A percentile compares a stretch with the other conserved stretches of the same genome.
These are phyloP conservation scores for Fragilaria radians DNA, from an alignment of 108 stramenopile species.

Conservation along the genomic window DNA sequence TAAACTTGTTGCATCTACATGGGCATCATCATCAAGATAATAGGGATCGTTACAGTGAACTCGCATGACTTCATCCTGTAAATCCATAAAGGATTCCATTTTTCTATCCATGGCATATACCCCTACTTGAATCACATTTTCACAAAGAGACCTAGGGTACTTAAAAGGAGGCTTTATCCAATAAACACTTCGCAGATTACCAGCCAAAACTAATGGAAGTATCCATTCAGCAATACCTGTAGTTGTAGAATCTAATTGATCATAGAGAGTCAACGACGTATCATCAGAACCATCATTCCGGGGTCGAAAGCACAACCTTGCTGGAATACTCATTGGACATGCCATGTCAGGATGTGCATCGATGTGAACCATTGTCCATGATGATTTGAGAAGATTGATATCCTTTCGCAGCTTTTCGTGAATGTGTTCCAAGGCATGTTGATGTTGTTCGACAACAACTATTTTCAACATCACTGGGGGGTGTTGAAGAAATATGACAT, in stretches of 20 bases:
- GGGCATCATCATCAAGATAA: slow-evolving; percentile 42
- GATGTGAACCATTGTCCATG: slow-evolving; percentile 51
- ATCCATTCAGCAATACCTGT: slow-evolving; percentile 66
- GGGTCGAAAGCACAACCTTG: slow-evolving; percentile 29
- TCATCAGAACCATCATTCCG: slow-evolving; percentile 7
- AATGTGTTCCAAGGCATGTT: slow-evolving; percentile 54
- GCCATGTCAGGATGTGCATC: slow-evolving; percentile 66
- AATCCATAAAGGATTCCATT: slow-evolving; percentile 29
- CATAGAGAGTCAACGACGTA: slow-evolving; percentile 48
- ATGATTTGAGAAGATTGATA: slow-evolving; percentile 8
- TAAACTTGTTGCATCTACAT: slow-evolving; percentile 19
- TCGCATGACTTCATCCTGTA: slow-evolving; percentile 21
- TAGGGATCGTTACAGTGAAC: slow-evolving; percentile 34
- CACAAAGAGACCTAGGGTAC: slow-evolving; percentile 26
- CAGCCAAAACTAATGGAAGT: slow-evolving; percentile 47
- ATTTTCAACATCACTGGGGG: slow-evolving; percentile 16
- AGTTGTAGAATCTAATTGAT: slow-evolving; percentile 32
- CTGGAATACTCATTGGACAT: slow-evolving; percentile 35
- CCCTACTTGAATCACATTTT: slow-evolving; percentile 33
- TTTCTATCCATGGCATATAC: background rate
- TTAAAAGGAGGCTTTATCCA: slow-evolving; percentile 27
- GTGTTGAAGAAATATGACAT: too few species aligned
- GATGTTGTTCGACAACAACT: slow-evolving; percentile 55
- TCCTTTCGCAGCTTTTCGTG: slow-evolving; percentile 37
- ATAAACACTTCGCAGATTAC: slow-evolving; percentile 16